Evolutionary conservation across 371 early-diverging fungal genomes (phyloP), one percentile per base, ranked within the genome.

Genomic region (Apophysomyces trapeziformis): DNA sequence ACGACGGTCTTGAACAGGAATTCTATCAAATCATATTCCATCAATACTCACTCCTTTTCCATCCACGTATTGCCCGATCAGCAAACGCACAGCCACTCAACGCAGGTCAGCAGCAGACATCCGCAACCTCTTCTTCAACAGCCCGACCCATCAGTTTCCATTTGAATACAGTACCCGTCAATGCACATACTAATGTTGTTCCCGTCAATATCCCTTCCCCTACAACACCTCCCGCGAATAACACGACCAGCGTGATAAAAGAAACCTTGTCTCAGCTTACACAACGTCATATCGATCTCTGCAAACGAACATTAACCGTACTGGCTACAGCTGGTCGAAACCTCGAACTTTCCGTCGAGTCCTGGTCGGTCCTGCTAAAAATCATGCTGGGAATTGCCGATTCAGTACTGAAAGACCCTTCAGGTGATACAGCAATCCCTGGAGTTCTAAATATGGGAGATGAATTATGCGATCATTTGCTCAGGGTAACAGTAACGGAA

Each of bases 301-400:
- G 94, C 74, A 89, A 89, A 73, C 82, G 85, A 60, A 89, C 89
- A 0, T 75, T 94, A 5, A 82, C 83, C 7, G 85, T 91, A 1
- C 57, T 91, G 21, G 80, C 86, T 2, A 87, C 78, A 75, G 88
- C 90, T 14, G 89, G 87, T 9, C 81, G 90, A 44, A 85, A 83
- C 4, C 72, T 91, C 8, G 86, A 85, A 5, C 85, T 93, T 41
- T 83, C 88, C 2, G 74, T 78, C 58, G 89, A 89, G 41, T 92
- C 93, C 0, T 94, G 95, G 95, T 78, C 82, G 13, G 87, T 90
- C 2, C 72, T 93, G 7, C 73, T 94, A 18, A 92, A 92, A 67
- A 90, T 93, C 8, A 70, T 92, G 43, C 69, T 93, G 7, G 92
- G 92, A 11, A 81, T 90, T 39, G 74, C 89, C 0, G 94, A 93